Evolutionary conservation across 202 grass and related monocot genomes (phyloP), one percentile per base, ranked within the genome.

Genomic region (Zoysia matrella): DNA sequence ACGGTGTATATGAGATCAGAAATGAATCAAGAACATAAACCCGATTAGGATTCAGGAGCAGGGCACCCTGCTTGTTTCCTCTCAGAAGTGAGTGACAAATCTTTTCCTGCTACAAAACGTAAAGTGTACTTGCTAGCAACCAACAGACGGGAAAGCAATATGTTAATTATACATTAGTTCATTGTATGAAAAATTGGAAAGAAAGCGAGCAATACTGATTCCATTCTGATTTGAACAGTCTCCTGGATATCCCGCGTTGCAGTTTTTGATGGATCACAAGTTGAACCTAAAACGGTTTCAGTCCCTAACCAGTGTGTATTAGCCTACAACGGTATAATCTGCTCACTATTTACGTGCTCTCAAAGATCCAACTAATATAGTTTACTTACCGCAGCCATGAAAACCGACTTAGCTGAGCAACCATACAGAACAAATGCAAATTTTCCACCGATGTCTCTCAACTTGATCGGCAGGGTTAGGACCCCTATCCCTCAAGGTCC

Each of bases 401-500:
- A 92, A 15, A 85, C 67, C 15, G 84, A 88, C 18, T 73, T 90
- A 8, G 87, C 85, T 0, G 88, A 78, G 72, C 89, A 76, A 86
- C 92, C 92, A 54, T 86, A 92, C 8, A 92, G 79, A 60, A 88
- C 67, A 52, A 90, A 88, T 4, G 82, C 85, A 55, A 95, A 95
- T 75, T 95, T 92, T 14, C 85, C 92, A 44, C 3, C 84, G 0
- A 95, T 47, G 65, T 95, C 90, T 78, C 87, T 88, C 72, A 14
- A 90, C 90, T 42, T 90, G 78, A 70, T 92, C 87, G 7, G 72
- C 82, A 30, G 92, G 92, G 85, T 86, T 92, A 86, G 92, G 90
- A 42, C 92, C 92, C 56, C 90, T 86, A 87, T 95, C 92, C 66
- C 92, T 92, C 77, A 88, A 75, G 12, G 90, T 84, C 70, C 90